These are phyloP conservation scores for Jackrogersella minutella DNA, from an alignment of 495 filamentous ascomycete species.

Conservation along the genomic window DNA sequence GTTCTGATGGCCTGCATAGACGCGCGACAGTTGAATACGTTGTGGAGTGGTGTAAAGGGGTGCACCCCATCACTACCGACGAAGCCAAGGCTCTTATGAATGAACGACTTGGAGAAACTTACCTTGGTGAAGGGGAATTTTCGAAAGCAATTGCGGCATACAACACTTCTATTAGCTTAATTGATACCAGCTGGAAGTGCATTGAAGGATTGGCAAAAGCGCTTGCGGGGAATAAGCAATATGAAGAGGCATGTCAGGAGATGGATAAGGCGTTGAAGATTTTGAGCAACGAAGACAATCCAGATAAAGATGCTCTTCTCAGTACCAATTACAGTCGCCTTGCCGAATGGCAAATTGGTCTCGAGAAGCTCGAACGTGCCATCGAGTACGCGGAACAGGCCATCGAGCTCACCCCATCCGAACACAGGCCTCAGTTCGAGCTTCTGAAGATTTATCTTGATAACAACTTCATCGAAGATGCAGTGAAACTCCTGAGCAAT, in stretches of 20 bases:
- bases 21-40: not conserved
- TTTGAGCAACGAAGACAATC: not conserved
- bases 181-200: not conserved
- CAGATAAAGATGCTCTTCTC: not conserved
- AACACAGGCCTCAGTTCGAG: not conserved
- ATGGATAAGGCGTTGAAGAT: not conserved
- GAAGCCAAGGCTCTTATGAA: not conserved
- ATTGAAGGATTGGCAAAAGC: not conserved
- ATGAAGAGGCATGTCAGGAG: not conserved
- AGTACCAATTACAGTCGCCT: not conserved
- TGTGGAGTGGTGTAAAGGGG: not conserved
- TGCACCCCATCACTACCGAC: not conserved
- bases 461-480: not conserved
- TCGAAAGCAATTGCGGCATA: not conserved
- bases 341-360: not conserved
- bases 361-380: not conserved
- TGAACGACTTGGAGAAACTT: slow-evolving; percentile 1
- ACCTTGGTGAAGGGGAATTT: not conserved
- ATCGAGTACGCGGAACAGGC: not conserved
- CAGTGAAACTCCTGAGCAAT: not conserved
- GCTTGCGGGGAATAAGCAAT: not conserved
- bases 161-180: not conserved
- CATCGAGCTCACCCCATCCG: not conserved
- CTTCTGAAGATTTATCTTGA: slow-evolving; percentile 4
- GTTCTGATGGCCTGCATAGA: not conserved